A percentile compares a stretch with the other conserved stretches of the same genome.
These are phyloP conservation scores for Plenodomus lindquistii DNA, from an alignment of 2,329 filamentous ascomycete genomes.

Conservation along the genomic window DNA sequence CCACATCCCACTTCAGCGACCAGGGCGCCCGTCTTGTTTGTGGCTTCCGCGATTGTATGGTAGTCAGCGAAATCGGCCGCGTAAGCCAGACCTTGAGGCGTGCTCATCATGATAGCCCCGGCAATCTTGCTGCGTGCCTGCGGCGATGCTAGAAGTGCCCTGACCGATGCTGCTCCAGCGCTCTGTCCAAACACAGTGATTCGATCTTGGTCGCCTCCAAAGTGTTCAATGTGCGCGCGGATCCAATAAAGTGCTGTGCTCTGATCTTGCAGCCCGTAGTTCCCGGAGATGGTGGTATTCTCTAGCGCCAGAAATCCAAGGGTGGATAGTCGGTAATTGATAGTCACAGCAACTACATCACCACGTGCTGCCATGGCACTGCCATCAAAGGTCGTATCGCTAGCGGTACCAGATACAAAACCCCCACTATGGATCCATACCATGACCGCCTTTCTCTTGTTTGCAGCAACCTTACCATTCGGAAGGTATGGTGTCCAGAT, in stretches of 20 bases:
- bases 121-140: conserved; percentile 54
- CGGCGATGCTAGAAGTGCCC: conserved; percentile 56
- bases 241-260: conserved; percentile 57
- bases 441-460: conserved; percentile 50
- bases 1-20: conserved; percentile 31
- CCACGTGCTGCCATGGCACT: conserved; percentile 52
- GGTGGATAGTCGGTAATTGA: conserved; percentile 49
- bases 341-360: conserved; percentile 50
- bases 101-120: conserved; percentile 48
- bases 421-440: conserved; percentile 54
- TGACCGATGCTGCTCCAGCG: conserved; percentile 46
- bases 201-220: conserved; percentile 41
- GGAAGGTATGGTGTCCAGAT: conserved; percentile 47
- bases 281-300: conserved; percentile 53
- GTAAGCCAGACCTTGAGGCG: conserved; percentile 24
- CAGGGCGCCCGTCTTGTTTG: conserved; percentile 21
- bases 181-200: conserved; percentile 46
- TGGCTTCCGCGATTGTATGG: conserved; percentile 27
- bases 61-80: conserved; percentile 29
- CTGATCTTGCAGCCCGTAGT: conserved; percentile 56
- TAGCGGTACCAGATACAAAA: conserved; percentile 47
- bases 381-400: conserved; percentile 52
- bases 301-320: conserved; percentile 42
- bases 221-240: conserved; percentile 43
- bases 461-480: conserved; percentile 11